A percentile compares a stretch with the other conserved stretches of the same genome.
phyloP scores from a whole-genome alignment of 148 eudicot species.

The Rhododendron williamsianum region DNA sequence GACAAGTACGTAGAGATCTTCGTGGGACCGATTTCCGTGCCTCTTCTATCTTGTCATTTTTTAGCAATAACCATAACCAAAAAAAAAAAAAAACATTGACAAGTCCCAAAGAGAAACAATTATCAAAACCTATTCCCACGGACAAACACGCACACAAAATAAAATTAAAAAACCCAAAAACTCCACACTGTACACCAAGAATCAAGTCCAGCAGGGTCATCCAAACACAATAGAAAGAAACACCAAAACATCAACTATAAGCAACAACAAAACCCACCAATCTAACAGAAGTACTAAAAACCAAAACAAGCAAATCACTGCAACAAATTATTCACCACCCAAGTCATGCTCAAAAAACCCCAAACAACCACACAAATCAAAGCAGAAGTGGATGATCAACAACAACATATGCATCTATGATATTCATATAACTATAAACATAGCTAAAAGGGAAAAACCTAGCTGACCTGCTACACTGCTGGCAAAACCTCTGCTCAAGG shows the following conservation, averaged over 20 bases:
- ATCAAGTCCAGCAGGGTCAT: background rate
- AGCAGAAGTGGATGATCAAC: background rate
- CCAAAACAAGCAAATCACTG: background rate
- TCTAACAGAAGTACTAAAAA: background rate
- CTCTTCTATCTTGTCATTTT: background rate
- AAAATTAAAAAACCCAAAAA: too few relatives aligned
- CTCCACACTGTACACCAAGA: background rate
- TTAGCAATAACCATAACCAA: background rate
- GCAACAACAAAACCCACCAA: background rate
- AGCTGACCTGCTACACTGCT: slow-evolving; percentile 87
- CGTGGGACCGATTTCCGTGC: background rate
- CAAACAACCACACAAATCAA: background rate
- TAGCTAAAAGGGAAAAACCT: background rate
- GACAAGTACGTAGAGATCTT: too few relatives aligned
- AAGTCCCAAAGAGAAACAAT: background rate
- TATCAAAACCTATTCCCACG: background rate
- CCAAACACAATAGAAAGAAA: slow-evolving; percentile 1
- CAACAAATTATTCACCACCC: background rate
- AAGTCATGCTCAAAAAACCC: background rate
- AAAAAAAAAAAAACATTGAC: background rate
- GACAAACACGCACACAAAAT: too few relatives aligned
- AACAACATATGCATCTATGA: background rate
- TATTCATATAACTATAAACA: background rate
- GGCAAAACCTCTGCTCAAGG: slow-evolving; percentile 81
- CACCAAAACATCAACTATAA: background rate